Evolutionary conservation across 2,329 filamentous ascomycete species (phyloP), one percentile per base, ranked within the genome.

Genomic region (Thermomyces lanuginosus): DNA sequence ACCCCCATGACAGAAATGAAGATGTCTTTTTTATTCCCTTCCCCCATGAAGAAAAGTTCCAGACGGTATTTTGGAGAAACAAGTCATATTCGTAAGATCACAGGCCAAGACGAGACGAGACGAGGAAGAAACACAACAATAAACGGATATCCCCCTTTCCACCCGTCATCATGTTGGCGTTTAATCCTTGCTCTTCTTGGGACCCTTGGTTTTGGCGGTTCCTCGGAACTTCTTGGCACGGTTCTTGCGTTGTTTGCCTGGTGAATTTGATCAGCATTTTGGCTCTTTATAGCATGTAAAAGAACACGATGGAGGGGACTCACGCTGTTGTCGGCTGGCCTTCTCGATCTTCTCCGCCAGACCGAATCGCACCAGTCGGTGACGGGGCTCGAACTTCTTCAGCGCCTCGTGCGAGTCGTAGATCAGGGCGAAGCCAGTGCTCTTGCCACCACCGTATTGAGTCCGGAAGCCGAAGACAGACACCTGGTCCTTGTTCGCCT

Each of bases 241-340:
- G 81, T 98, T 98, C 82, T 98, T 98, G 71, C 89, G 80, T 71
- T 95, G 89, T 74, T 98, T 98, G 77, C 86, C 86, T 95, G 64
- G 69, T 33, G 21, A 26, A 25, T 21, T 28, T 32, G 32, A 33
- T 33, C 31, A 36, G 36, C 27, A 18, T 24, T 29, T 19, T 17
- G 27, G 22, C 22, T 21, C 6, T 17, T 15, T 21, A 8, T 26
- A 8, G 8, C 11, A 2, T 18, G 19, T 8, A 5, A 15, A 1
- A 10, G 6, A 29, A 12, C 22, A 26, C 8, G 16, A 27, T 21
- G 29, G 22, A 28, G 33, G 35, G 21, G 47, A 91, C 86, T 57
- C 84, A 93, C 89, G 84, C 68, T 98, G 89, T 69, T 98, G 89
- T 75, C 89, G 80, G 69, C 75, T 82, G 52, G 89, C 74, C 70